Conservation (phyloP, 2,329 filamentous ascomycete genomes). For the Fusarium sp. region DNA sequence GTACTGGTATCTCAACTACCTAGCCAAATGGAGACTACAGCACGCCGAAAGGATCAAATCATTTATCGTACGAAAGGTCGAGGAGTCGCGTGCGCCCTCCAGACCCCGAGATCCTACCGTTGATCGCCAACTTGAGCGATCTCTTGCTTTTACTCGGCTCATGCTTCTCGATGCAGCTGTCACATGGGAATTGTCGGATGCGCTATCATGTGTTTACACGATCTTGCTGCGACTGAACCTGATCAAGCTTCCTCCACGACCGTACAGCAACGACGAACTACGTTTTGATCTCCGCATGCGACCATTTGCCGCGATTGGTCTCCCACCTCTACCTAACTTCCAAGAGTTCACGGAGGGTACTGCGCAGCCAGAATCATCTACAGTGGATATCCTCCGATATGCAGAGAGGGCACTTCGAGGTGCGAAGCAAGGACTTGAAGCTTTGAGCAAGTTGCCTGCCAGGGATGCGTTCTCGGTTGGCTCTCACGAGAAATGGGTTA, state of each 20-base stretch:
- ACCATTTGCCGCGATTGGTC: constrained; percentile 76
- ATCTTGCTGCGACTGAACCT: constrained; percentile 69
- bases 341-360: constrained; percentile 66
- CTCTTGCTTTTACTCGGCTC: constrained; percentile 67
- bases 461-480: constrained; percentile 66
- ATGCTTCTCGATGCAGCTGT: constrained; percentile 74
- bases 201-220: constrained; percentile 72
- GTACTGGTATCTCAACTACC: constrained; percentile 89
- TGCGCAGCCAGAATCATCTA: constrained; percentile 53
- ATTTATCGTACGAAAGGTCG: constrained; percentile 63
- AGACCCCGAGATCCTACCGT: constrained; percentile 42
- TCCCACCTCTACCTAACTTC: constrained; percentile 74
- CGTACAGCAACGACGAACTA: constrained; percentile 74
- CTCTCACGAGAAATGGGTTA: constrained; percentile 71
- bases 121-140: constrained; percentile 59
- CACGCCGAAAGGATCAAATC: constrained; percentile 79
- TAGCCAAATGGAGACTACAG: constrained; percentile 73
- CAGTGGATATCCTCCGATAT: constrained; percentile 56
- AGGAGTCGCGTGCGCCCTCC: constrained; percentile 41
- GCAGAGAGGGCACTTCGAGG: constrained; percentile 59
- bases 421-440: constrained; percentile 67
- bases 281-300: constrained; percentile 90
- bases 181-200: constrained; percentile 66
- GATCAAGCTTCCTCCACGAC: constrained; percentile 63
- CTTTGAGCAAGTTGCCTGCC: constrained; percentile 62